Conservation (phyloP, 805 yeast genomes). For the Candida ficus region DNA sequence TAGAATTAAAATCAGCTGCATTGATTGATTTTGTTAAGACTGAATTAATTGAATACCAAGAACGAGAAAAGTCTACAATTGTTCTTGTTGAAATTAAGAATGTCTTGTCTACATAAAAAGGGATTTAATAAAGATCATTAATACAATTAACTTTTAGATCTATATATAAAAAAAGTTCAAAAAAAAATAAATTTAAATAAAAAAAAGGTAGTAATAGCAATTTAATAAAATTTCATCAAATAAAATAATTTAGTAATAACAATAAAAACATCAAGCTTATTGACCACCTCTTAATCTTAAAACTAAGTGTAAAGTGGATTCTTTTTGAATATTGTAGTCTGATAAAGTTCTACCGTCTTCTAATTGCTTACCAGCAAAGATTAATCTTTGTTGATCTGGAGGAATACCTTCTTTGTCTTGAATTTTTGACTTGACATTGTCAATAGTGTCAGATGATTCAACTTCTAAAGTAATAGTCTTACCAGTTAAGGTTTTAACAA, state of each 20-base stretch:
- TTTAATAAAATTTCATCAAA: neutral
- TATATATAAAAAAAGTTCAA: constrained; percentile 25
- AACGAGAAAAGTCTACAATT: constrained; percentile 42
- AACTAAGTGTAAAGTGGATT: constrained; percentile 80
- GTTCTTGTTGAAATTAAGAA: constrained; percentile 31
- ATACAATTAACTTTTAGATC: neutral
- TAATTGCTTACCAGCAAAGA: constrained; percentile 92
- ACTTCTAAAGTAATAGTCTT: constrained; percentile 97
- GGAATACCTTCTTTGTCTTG: constrained; percentile 1
- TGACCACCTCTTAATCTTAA: constrained; percentile 78
- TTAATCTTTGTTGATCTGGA: constrained; percentile 98
- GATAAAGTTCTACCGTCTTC: constrained; percentile 93
- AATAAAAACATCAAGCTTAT: neutral
- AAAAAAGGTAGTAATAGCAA: neutral
- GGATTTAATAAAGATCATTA: neutral
- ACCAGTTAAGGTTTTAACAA: constrained; percentile 96
- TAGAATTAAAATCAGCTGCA: too few species aligned
- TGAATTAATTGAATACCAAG: constrained; percentile 24
- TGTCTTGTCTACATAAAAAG: constrained; percentile 4
- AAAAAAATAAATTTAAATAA: neutral
- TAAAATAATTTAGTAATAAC: too few species aligned
- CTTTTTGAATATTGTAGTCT: constrained; percentile 93
- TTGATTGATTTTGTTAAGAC: constrained; percentile 20
- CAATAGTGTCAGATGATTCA: constrained; percentile 95
- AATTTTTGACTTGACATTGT: constrained; percentile 48